Evolutionary conservation across 495 filamentous ascomycete genomes (phyloP), one percentile per base, ranked within the genome.

Genomic region (Endocarpon pusillum): DNA sequence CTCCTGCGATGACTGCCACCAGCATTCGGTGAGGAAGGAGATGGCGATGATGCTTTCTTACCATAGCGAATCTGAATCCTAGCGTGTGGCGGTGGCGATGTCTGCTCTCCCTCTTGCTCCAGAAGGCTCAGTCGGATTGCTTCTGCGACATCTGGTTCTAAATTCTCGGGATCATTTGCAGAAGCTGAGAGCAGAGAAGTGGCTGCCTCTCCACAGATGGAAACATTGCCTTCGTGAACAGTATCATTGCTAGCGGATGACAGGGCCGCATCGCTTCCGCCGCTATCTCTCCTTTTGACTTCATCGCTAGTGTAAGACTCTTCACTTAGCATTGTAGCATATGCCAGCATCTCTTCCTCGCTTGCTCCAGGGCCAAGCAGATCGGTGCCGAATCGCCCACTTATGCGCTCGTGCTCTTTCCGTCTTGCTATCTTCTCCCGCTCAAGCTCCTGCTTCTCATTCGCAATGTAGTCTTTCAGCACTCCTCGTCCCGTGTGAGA

Each of bases 341-440:
- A 97, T 9, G 73, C 78, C 20, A 97, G 42, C 25, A 87, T 70
- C 45, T 97, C 84, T 40, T 94, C 86, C 46, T 94, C 86, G 33
- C 61, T 83, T 12, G 85, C 59, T 29, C 67, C 71, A 1, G 62
- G 59, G 9, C 79, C 83, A 7, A 78, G 68, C 3, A 89, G 51
- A 36, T 85, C 83, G 10, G 84, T 62, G 6, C 82, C 83, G 42
- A 94, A 91, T 22, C 91, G 70, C 17, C 71, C 71, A 11, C 72
- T 77, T 22, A 92, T 64, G 24, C 71, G 64, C 19, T 70, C 56
- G 22, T 69, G 67, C 40, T 83, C 73, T 34, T 75, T 67, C 19
- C 53, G 47, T 31, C 64, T 66, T 23, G 70, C 66, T 16, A 67
- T 59, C 44, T 71, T 66, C 39, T 96, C 86, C n/a, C 69, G 67